Base-by-base conservation (phyloP, 495 filamentous ascomycete species). In the Talaromyces borbonicus region DNA sequence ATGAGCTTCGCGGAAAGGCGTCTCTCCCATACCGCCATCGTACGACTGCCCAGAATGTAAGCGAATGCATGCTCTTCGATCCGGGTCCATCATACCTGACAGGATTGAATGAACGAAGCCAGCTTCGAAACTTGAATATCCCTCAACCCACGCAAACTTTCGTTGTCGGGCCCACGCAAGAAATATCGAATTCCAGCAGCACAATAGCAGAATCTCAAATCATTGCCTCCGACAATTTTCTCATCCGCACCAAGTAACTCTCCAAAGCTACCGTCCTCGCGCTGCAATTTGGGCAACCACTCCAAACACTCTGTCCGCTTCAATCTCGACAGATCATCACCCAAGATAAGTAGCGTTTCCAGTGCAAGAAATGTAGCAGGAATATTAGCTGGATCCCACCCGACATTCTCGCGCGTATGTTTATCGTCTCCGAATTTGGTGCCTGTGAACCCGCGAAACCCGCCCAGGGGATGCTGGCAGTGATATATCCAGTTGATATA, bases 351-450 rank as follows among this genome's bases (percentile, higher is more conserved):
- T 15, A 98, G 60, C 12, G 80, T 72, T 24, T 80, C 70, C 36
- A 97, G 69, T 4, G 92, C 90, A 68, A 97, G 94, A 60, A 81
- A 85, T 0, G 88, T 95, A 14, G 86, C 86, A 0, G 89, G 78
- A 11, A 95, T 62, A 63, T 85, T 90, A 1, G 90, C 85, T 29
- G 85, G 77, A 60, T 93, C 88, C 71, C 87, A 81, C 4, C 62
- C 63, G 26, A 73, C 64, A 49, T 79, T 81, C 5, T 65, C 60
- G 1, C 42, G 45, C 43, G 50, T 68, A 60, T 50, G 70, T 59
- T n/a, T 59, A 49, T 40, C 68, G 55, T 44, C 56, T 48, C 69
- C 69, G 12, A 82, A 68, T 49, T 81, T 69, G 5, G 82, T 80
- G 9, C 77, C 80, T 2, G 90, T 83, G 24, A 82, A 85, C 4